Conservation (phyloP, 345 rosid species). For the Syzygium oleosum region DNA sequence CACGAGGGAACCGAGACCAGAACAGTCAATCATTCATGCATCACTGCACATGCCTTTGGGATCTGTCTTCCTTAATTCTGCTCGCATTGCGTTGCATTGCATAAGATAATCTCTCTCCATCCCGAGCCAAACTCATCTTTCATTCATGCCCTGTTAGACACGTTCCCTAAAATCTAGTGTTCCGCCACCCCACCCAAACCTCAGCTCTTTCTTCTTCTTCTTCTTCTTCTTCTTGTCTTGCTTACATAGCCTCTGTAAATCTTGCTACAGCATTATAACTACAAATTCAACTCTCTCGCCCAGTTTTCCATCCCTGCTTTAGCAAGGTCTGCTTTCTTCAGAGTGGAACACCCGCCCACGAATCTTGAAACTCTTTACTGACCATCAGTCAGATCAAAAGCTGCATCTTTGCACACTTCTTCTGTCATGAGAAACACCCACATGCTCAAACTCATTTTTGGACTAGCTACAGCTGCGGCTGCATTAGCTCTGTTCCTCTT, state of each 20-base stretch:
- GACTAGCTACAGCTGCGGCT: neutral
- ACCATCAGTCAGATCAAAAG: neutral
- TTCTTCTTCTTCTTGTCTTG: neutral
- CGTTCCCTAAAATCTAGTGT: neutral
- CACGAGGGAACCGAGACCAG: neutral
- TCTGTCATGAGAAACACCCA: conserved; percentile 30
- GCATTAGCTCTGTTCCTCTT: neutral
- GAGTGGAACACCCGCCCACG: neutral
- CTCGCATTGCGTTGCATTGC: neutral
- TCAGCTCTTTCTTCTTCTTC: neutral
- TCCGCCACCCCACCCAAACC: neutral
- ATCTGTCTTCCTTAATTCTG: neutral
- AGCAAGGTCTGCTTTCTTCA: neutral
- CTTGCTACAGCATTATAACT: neutral
- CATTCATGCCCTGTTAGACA: neutral
- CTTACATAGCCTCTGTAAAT: neutral
- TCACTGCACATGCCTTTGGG: neutral
- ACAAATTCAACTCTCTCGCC: neutral
- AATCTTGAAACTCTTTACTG: neutral
- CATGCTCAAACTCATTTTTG: conserved; percentile 4
- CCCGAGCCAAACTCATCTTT: neutral
- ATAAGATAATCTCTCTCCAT: neutral
- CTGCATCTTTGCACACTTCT: neutral
- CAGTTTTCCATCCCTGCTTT: neutral
- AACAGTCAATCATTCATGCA: neutral